Evolutionary conservation across 202 grass and related monocot species (phyloP).

Genomic region (Saccharum hybrid): DNA sequence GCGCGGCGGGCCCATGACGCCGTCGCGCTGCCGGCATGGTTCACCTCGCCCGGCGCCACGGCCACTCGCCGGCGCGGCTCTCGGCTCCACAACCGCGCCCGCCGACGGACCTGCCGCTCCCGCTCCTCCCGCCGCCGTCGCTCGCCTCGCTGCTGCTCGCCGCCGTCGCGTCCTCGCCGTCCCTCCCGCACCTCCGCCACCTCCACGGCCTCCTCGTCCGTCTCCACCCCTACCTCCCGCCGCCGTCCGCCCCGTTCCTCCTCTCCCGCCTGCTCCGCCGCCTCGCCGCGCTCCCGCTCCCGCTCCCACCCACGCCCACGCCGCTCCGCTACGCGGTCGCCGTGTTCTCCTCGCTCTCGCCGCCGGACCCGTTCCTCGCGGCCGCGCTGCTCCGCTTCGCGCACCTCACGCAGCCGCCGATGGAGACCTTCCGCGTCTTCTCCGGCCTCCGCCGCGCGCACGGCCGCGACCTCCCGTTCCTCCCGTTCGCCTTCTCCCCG

Average conservation of each 20-base stretch:
- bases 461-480: conserved; percentile 47
- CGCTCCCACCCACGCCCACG: conserved; percentile 18
- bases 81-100: neutral
- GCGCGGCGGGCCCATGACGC: conserved; percentile 13
- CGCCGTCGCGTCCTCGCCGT: conserved; percentile 40
- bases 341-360: conserved; percentile 51
- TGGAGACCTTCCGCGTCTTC: conserved; percentile 58
- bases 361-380: conserved; percentile 65
- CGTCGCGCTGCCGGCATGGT: conserved; percentile 38
- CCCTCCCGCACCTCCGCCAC: conserved; percentile 51
- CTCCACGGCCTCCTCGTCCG: conserved; percentile 50
- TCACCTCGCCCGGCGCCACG: conserved; percentile 7
- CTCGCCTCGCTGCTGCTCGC: conserved; percentile 44
- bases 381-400: conserved; percentile 61
- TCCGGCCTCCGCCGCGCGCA: conserved; percentile 45
- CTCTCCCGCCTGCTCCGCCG: conserved; percentile 63
- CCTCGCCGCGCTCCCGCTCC: conserved; percentile 47
- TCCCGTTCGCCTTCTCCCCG: conserved; percentile 71
- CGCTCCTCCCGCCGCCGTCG: conserved; percentile 44
- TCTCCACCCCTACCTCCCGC: conserved; percentile 40
- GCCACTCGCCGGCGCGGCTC: neutral
- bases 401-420: conserved; percentile 33
- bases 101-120: conserved; percentile 34
- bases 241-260: conserved; percentile 35
- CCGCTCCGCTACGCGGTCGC: conserved; percentile 58